Base-by-base conservation (phyloP, 2,329 filamentous ascomycete species). In the Sordariomycetes sp. region DNA sequence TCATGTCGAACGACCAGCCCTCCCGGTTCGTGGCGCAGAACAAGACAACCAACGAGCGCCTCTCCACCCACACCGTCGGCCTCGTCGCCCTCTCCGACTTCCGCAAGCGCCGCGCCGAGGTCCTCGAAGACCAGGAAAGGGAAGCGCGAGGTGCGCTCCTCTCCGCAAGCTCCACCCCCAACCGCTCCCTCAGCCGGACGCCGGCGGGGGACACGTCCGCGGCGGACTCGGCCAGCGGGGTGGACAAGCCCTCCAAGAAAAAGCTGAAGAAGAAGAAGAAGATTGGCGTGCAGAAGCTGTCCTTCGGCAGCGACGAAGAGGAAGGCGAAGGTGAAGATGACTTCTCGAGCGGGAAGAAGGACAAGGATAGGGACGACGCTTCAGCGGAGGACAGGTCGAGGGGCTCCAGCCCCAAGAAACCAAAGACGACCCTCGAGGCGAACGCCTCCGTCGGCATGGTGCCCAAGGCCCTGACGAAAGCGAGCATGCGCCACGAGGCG, bases 21-120 rank as follows among this genome's bases (percentile, higher is more conserved):
- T 79, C 80, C 59, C 84, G 87, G 61, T 96, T 96, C 72, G 86
- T 86, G 1, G 79, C 86, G 50, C 88, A 92, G 67, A 86, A 85
- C 62, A 79, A 87, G 64, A 88, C 88, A 1, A 88, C 89, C 1
- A 84, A 93, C 70, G 87, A 96, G 67, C 79, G 90, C 16, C 79
- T 96, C 54, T 93, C 93, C 60, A 89, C 85, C 58, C 86, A 90
- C 67, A 96, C 90, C 0, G 91, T 97, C 63, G 94, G 94, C 48
- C 85, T 99, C 2, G 93, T 97, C 57, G 84, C 89, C 59, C 85
- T 97, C 51, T 90, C 89, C 63, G 94, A 97, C 69, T 97, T 96
- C 71, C 90, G 93, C 72, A 97, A 99, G 75, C 86, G 94, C 60
- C 90, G 93, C 71, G 92, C 91, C 65, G 90, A 97, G 72, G 90